Evolutionary conservation across 768 basidiomycete genomes (phyloP), one percentile per base, ranked within the genome.

Genomic region (Phylloporus sp.): DNA sequence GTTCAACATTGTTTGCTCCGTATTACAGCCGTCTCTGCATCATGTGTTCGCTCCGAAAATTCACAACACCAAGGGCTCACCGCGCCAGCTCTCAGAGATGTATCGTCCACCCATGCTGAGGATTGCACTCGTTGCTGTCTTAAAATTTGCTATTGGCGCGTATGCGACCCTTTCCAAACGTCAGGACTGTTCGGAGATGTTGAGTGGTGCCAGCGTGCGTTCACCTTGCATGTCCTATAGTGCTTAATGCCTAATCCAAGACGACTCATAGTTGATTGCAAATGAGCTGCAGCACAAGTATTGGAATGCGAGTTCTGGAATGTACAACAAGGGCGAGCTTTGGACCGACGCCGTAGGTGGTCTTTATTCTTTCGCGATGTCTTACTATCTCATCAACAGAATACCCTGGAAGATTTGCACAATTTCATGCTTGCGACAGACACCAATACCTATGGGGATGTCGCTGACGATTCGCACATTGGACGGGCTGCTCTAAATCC

Each of bases 351-450:
- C 78, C 5, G 80, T 81, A 52, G n/a, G 73, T 59, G 5, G 3
- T 5, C 11, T 23, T 9, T 34, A 1, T 42, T 41, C n/a, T 32
- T 6, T 47, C 29, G 22, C 18, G 15, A 36, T 12, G 23, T 43
- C 22, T 36, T 20, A 16, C n/a, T 16, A 8, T 20, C 10, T 28
- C 22, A 32, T 49, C 20, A 42, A 49, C n/a, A 82, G 80, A 82
- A 82, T 55, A 72, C 80, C 6, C 56, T 80, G 27, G 81, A 82
- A 58, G 80, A 81, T 55, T 61, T 82, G 13, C 78, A 82, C 56
- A 81, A 80, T 62, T 64, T 82, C 46, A 82, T 82, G 81, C 72
- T 82, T 12, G 75, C 73, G 12, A 75, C 75, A 5, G 72, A 71
- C 13, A 70, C 66, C 4, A 59, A 78, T 50, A 64, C 74, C 15